Percentiles rank a stretch among this genome's conserved stretches.
Conservation (phyloP, 83 land plant species). For the Larix sibirica region DNA sequence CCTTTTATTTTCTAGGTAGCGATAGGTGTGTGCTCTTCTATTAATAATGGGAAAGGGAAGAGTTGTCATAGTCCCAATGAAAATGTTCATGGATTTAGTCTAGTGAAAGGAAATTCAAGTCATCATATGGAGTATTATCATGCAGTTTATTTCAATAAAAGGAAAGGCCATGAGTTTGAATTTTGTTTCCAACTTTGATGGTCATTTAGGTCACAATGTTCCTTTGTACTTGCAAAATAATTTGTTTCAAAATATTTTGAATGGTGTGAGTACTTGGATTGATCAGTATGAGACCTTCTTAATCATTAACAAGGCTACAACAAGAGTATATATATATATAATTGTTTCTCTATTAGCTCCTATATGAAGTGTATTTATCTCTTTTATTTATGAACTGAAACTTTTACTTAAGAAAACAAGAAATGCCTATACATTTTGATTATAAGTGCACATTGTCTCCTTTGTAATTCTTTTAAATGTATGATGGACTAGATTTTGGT, state of each 20-base stretch:
- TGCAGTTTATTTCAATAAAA: constrained; percentile 45
- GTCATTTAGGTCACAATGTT: constrained; percentile 65
- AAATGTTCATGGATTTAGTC: constrained; percentile 27
- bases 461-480: too few relatives aligned
- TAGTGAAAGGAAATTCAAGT: constrained; percentile 27
- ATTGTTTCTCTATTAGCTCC: too few relatives aligned
- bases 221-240: constrained; percentile 63
- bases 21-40: constrained; percentile 22
- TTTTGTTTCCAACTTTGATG: constrained; percentile 58
- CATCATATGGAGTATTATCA: constrained; percentile 40
- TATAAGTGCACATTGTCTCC: too few relatives aligned
- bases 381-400: too few relatives aligned
- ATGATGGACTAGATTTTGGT: too few relatives aligned
- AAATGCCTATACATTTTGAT: too few relatives aligned
- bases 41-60: constrained; percentile 67
- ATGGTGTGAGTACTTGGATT: constrained; percentile 36
- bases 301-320: too few relatives aligned
- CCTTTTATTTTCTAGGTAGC: too few relatives aligned
- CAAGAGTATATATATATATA: too few relatives aligned
- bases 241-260: constrained; percentile 56
- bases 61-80: constrained; percentile 36
- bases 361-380: too few relatives aligned
- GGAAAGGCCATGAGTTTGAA: constrained; percentile 39
- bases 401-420: too few relatives aligned
- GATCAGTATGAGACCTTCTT: too few relatives aligned